Evolutionary conservation across 805 yeast genomes (phyloP).

Genomic region (Yarrowia bubula): DNA sequence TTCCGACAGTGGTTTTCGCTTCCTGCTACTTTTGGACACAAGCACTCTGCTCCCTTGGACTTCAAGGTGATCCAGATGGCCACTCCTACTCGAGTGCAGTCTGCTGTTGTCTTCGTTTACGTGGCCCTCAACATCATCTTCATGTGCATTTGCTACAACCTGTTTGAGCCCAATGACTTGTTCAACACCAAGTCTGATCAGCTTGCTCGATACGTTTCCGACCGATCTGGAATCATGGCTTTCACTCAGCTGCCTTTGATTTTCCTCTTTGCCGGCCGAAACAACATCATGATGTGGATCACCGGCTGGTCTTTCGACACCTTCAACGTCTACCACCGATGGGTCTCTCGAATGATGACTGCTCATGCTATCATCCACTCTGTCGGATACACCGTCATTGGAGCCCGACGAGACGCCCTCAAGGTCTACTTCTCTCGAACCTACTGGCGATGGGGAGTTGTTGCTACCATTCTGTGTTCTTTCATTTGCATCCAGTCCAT

Average conservation of each 20-base stretch:
- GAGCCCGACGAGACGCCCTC: slow-evolving; percentile 21
- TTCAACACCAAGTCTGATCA: slow-evolving; percentile 35
- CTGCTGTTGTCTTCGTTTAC: slow-evolving; percentile 41
- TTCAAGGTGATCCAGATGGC: slow-evolving; percentile 30
- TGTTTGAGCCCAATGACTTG: not conserved
- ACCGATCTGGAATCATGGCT: slow-evolving; percentile 33
- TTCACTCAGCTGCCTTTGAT: slow-evolving; percentile 36
- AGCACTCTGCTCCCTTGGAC: slow-evolving; percentile 37
- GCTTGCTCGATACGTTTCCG: slow-evolving; percentile 31
- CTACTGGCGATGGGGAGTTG: slow-evolving; percentile 41
- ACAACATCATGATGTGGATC: slow-evolving; percentile 59
- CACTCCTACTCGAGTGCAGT: slow-evolving; percentile 47
- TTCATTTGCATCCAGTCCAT: slow-evolving; percentile 50
- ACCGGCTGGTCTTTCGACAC: slow-evolving; percentile 64
- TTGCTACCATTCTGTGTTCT: slow-evolving; percentile 45
- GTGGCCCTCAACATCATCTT: slow-evolving; percentile 37
- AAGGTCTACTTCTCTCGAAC: not conserved
- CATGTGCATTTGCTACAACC: slow-evolving; percentile 32
- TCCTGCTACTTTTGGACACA: slow-evolving; percentile 39
- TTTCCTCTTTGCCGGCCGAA: slow-evolving; percentile 60
- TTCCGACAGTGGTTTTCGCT: slow-evolving; percentile 37
- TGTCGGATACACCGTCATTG: slow-evolving; percentile 28
- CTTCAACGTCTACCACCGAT: slow-evolving; percentile 58
- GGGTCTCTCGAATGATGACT: slow-evolving; percentile 36
- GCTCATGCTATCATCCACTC: slow-evolving; percentile 34